Base-by-base conservation (phyloP, 1,284 basidiomycete species). In the Boletus semigastroideus region DNA sequence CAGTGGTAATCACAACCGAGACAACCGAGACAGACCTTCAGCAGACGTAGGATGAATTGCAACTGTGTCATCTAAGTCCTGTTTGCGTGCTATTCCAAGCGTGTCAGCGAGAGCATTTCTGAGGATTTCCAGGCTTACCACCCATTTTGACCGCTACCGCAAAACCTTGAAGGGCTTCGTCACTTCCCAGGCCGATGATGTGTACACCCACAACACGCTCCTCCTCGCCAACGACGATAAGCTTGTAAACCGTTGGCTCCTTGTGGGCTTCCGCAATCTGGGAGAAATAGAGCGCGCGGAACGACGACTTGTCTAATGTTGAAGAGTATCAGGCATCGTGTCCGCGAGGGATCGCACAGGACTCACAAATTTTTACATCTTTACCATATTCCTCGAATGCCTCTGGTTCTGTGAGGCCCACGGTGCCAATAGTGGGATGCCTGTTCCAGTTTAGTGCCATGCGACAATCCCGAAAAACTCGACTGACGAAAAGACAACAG, bases 91-190 rank as follows among this genome's bases (percentile, higher is more conserved):
- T 84, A 54, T n/a, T 49, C 20, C 19, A 6, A 38, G 33, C 16
- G 12, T 39, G 33, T 58, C 7, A 56, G 47, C 12, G 46, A 51
- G 34, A 38, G 22, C 7, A 52, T 25, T 38, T n/a, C 48, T 48
- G n/a, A 37, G 46, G 19, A 33, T 33, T 46, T 42, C 14, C 38
- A 31, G 36, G 69, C 79, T 44, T 68, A 80, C 88, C 90, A 49
- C 92, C 90, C 94, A 98, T 94, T 80, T 98, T 98, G 63, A 99
- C 78, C 12, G 95, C 95, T 17, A 98, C 92, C 1, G 78, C 92
- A 68, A 98, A 96, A 56, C 94, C 94, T 78, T 98, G 95, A 73
- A 95, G 75, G 60, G 90, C 83, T 73, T 98, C 95, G 67, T 98
- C 96, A 57, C 85, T 89, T 45, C 94, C 94, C 59, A 83, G 65